phyloP scores from a whole-genome alignment of 805 yeast genomes.

The Osmozyma mogii region DNA sequence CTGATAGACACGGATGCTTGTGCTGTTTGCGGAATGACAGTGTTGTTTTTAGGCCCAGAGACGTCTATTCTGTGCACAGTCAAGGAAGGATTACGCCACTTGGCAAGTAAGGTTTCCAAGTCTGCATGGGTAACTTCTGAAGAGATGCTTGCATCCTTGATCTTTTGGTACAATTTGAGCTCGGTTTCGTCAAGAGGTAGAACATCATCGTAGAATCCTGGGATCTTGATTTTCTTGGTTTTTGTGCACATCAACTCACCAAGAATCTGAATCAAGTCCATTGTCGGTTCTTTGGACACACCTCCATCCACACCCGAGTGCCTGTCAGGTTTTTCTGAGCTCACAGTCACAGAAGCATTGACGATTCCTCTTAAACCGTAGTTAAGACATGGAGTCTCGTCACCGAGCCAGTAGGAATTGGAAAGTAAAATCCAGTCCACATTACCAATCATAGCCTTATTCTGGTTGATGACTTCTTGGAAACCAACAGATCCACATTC shows the following conservation, averaged over 20 bases:
- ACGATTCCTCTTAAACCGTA: constrained; percentile 92
- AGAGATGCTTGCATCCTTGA: constrained; percentile 28
- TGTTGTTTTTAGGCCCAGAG: constrained; percentile 83
- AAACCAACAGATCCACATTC: constrained; percentile 90
- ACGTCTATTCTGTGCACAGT: constrained; percentile 79
- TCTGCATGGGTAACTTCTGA: constrained; percentile 29
- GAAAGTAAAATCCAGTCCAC: constrained; percentile 88
- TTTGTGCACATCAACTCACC: constrained; percentile 49
- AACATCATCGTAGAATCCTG: constrained; percentile 66
- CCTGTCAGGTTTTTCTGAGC: constrained; percentile 73
- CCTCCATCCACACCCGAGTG: constrained; percentile 99
- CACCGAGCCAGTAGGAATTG: constrained; percentile 93
- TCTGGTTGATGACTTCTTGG: constrained; percentile 49
- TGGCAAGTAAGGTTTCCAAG: constrained; percentile 50
- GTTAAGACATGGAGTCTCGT: constrained; percentile 79
- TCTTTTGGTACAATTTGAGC: constrained; percentile 50
- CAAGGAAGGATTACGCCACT: constrained; percentile 87
- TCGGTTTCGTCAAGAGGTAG: constrained; percentile 52
- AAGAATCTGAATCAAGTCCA: constrained; percentile 70
- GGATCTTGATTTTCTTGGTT: constrained; percentile 45
- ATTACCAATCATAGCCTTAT: constrained; percentile 49
- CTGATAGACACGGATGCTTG: constrained; percentile 73
- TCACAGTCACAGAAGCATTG: constrained; percentile 64
- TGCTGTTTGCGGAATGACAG: constrained; percentile 82
- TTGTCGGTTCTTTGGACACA: constrained; percentile 76